Conservation (phyloP, 2,329 filamentous ascomycete genomes). For the Paecilomyces formosus region DNA sequence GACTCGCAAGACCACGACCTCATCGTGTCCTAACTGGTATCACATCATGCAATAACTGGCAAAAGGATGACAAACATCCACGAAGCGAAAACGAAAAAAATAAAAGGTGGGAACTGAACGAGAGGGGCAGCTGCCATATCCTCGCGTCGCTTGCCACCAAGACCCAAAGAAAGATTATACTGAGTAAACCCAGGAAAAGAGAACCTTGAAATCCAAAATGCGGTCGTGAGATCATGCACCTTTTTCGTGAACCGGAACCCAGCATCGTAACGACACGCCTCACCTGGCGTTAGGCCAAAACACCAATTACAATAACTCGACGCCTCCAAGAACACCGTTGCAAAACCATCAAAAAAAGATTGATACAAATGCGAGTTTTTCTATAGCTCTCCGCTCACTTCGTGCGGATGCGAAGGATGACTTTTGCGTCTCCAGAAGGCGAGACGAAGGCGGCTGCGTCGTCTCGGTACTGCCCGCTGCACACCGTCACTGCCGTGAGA, state of each 20-base stretch:
- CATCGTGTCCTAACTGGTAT: not conserved
- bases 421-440: slow-evolving; percentile 34
- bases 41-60: not conserved
- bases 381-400: slow-evolving; percentile 27
- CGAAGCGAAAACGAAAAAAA: slow-evolving; percentile 1
- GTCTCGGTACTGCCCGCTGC: slow-evolving; percentile 24
- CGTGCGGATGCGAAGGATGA: slow-evolving; percentile 20
- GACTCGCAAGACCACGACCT: not conserved
- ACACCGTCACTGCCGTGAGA: slow-evolving; percentile 10
- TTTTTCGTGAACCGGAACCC: slow-evolving; percentile 17
- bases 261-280: not conserved
- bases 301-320: slow-evolving; percentile 7
- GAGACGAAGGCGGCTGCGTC: slow-evolving; percentile 31
- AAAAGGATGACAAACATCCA: not conserved
- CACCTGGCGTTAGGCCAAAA: not conserved
- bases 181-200: slow-evolving; percentile 2
- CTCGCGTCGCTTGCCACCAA: slow-evolving; percentile 1
- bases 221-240: slow-evolving; percentile 23
- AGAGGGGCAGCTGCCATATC: not conserved
- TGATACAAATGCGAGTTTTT: not conserved
- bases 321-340: slow-evolving; percentile 9
- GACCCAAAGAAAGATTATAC: slow-evolving; percentile 1
- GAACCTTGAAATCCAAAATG: slow-evolving; percentile 9
- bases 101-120: slow-evolving; percentile 1
- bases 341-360: slow-evolving; percentile 12